Conservation (phyloP, 352 stramenopile species). For the Phytophthora cactorum region DNA sequence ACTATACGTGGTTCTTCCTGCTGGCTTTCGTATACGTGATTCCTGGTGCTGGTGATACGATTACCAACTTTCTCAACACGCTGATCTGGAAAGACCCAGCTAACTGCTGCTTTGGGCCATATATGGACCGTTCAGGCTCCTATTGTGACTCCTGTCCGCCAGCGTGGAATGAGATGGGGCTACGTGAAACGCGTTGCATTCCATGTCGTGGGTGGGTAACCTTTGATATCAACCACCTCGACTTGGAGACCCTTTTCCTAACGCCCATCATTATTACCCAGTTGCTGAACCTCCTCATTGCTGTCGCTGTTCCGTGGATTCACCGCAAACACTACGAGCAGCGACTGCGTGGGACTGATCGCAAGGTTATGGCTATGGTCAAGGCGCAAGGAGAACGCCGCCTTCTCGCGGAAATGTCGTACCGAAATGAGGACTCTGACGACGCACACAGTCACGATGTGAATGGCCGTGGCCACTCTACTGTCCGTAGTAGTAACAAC, state of each 20-base stretch:
- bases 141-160: conserved; percentile 65
- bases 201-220: conserved; percentile 80
- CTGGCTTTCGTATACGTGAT: conserved; percentile 89
- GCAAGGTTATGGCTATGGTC: conserved; percentile 68
- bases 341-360: conserved; percentile 56
- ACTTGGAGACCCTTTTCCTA: conserved; percentile 82
- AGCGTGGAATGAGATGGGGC: conserved; percentile 57
- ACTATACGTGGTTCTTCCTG: conserved; percentile 90
- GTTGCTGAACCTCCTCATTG: conserved; percentile 74
- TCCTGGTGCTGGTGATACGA: conserved; percentile 76
- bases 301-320: conserved; percentile 75
- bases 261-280: conserved; percentile 87
- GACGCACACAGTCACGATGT: not conserved
- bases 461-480: conserved; percentile 9
- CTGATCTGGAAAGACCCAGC: conserved; percentile 77
- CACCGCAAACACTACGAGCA: conserved; percentile 76
- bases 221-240: conserved; percentile 83
- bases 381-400: conserved; percentile 69
- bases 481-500: conserved; percentile 14
- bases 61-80: conserved; percentile 83
- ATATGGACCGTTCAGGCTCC: conserved; percentile 54
- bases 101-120: conserved; percentile 86
- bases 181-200: conserved; percentile 57
- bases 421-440: conserved; percentile 35
- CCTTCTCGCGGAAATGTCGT: conserved; percentile 70